phyloP scores from a whole-genome alignment of 257 asterid species.

The Lycium ferocissimum region DNA sequence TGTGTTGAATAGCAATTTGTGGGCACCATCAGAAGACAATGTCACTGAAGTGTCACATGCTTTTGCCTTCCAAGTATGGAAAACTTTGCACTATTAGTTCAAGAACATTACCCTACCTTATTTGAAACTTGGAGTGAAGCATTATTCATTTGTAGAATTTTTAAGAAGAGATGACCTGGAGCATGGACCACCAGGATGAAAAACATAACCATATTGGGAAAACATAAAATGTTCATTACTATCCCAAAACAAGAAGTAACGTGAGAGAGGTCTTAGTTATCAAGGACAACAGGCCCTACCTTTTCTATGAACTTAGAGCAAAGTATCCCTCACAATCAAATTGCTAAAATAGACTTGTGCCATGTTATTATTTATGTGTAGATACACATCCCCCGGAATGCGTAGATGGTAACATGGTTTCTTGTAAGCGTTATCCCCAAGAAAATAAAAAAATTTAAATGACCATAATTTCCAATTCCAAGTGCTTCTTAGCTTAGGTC shows the following conservation, averaged over 20 bases:
- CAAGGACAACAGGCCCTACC: not conserved
- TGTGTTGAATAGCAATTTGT: not conserved
- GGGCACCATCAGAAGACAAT: not conserved
- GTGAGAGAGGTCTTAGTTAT: not conserved
- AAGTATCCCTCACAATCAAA: conserved; percentile 14
- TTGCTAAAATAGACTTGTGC: not conserved
- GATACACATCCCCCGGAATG: not conserved
- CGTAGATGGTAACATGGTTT: conserved; percentile 19
- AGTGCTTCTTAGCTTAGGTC: not conserved
- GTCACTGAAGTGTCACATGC: not conserved
- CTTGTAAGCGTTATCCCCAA: not conserved
- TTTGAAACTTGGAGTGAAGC: not conserved
- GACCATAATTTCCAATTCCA: not conserved
- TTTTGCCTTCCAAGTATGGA: not conserved
- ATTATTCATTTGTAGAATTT: not conserved
- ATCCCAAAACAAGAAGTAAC: not conserved
- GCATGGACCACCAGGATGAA: conserved; percentile 11
- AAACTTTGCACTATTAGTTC: not conserved
- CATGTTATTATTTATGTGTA: conserved; percentile 20
- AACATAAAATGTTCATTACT: not conserved
- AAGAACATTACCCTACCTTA: not conserved
- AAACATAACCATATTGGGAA: not conserved
- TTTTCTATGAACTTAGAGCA: not conserved
- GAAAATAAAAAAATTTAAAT: too few species aligned
- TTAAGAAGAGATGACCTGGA: not conserved